Evolutionary conservation across 2,329 filamentous ascomycete species (phyloP).

Genomic region (Eutypa lata): DNA sequence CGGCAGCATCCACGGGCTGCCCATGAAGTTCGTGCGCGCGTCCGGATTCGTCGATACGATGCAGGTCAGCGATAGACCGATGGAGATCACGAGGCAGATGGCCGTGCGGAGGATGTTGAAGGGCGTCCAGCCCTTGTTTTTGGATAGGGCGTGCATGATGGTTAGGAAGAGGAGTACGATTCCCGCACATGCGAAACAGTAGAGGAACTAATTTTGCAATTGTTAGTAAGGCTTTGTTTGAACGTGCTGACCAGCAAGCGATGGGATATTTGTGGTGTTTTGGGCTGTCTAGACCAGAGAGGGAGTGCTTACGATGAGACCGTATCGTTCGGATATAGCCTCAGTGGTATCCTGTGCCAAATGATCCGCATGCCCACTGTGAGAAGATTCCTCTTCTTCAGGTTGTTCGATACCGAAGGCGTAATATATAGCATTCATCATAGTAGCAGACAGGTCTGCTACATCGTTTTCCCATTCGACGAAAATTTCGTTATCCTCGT

Average conservation of each 20-base stretch:
- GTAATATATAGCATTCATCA: slow-evolving; percentile 21
- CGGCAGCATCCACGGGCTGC: slow-evolving; percentile 25
- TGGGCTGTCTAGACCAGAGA: not conserved
- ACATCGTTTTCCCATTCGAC: slow-evolving; percentile 10
- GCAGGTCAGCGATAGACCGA: slow-evolving; percentile 20
- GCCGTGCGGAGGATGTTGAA: slow-evolving; percentile 26
- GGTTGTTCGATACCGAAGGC: slow-evolving; percentile 19
- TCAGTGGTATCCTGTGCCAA: slow-evolving; percentile 12
- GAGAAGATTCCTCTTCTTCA: slow-evolving; percentile 2
- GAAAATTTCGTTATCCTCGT: slow-evolving; percentile 1
- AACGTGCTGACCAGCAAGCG: no score
- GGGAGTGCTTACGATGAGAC: slow-evolving; percentile 19
- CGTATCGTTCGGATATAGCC: slow-evolving; percentile 13
- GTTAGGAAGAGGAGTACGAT: slow-evolving; percentile 26
- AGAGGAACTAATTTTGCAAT: slow-evolving; percentile 19
- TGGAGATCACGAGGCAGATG: slow-evolving; percentile 17
- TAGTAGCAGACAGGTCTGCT: slow-evolving; percentile 16
- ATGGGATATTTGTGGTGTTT: no score
- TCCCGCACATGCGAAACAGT: slow-evolving; percentile 25
- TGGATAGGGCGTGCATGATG: slow-evolving; percentile 26
- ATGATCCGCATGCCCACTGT: slow-evolving; percentile 6
- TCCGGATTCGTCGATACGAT: slow-evolving; percentile 13
- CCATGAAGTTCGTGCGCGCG: slow-evolving; percentile 13
- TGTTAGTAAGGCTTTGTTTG: slow-evolving; percentile 4
- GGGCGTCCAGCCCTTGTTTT: slow-evolving; percentile 24